Percentiles rank a stretch among this genome's conserved stretches.
These are phyloP conservation scores for Rhytidiadelphus loreus DNA, from an alignment of 225 moss, liverwort and hornwort species.

Conservation along the genomic window DNA sequence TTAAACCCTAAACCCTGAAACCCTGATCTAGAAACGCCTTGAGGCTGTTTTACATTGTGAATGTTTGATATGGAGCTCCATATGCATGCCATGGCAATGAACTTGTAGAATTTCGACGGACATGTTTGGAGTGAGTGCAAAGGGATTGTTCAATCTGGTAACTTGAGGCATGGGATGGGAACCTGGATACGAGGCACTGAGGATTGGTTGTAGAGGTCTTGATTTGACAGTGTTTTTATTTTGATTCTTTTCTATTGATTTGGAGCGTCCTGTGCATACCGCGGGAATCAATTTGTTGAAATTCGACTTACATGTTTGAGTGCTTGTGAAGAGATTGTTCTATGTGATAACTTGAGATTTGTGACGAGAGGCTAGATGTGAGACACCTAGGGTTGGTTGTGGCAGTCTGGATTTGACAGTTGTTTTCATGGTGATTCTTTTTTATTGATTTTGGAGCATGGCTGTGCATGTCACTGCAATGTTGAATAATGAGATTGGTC, in stretches of 20 bases:
- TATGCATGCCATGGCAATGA: not conserved
- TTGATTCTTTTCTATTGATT: not conserved
- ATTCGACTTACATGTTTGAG: not conserved
- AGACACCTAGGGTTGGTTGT: not conserved
- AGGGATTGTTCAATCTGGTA: not conserved
- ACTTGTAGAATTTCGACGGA: not conserved
- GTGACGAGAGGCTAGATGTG: not conserved
- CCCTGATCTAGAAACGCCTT: not conserved
- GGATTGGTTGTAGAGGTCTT: not conserved
- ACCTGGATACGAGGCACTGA: not conserved
- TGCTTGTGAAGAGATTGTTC: not conserved
- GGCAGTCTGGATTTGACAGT: not conserved
- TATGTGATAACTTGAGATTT: not conserved
- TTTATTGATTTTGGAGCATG: not conserved
- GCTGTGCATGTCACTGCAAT: not conserved
- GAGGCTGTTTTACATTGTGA: not conserved
- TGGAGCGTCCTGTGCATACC: not conserved
- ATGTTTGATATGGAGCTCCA: not conserved
- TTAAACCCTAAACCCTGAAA: not conserved
- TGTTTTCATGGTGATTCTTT: not conserved
- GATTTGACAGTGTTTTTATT: not conserved
- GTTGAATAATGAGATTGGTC: not conserved
- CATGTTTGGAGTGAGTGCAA: not conserved
- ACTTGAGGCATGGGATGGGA: not conserved
- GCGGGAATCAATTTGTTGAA: not conserved